A percentile compares a stretch with the other conserved stretches of the same genome.
Evolutionary conservation across 2,329 filamentous ascomycete species (phyloP).

Genomic region (Graphium sp.): DNA sequence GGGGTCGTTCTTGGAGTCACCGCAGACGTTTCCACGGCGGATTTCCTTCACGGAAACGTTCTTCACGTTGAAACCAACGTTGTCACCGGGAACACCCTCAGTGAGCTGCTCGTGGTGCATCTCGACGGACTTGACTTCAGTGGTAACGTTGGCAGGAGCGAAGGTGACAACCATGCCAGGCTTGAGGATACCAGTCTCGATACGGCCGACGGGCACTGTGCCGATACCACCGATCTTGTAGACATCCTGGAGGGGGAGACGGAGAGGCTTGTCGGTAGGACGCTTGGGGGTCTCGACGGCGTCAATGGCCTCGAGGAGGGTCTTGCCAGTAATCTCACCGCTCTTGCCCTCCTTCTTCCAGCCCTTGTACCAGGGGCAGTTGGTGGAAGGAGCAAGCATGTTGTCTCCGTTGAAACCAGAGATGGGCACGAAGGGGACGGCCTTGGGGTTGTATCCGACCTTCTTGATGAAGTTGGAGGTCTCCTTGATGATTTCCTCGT

Average conservation of each 20-base stretch:
- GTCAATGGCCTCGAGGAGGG: constrained; percentile 97
- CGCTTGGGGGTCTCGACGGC: constrained; percentile 82
- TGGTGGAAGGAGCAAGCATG: constrained; percentile 81
- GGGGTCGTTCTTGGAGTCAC: constrained; percentile 99
- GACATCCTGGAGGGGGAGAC: constrained; percentile 99
- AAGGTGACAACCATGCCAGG: constrained; percentile 92
- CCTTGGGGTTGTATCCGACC: constrained; percentile 99
- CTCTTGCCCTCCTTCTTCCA: constrained; percentile 90
- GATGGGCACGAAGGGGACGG: constrained; percentile 97
- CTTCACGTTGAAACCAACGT: constrained; percentile 99
- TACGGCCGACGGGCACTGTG: constrained; percentile 99
- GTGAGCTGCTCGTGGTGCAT: constrained; percentile 99
- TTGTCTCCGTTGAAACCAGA: constrained; percentile 99
- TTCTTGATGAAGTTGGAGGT: constrained; percentile 99
- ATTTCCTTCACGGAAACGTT: constrained; percentile 99
- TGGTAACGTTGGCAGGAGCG: constrained; percentile 96
- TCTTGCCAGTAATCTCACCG: constrained; percentile 81
- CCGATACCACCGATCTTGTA: constrained; percentile 99
- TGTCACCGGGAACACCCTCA: constrained; percentile 96
- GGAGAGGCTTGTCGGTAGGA: constrained; percentile 97
- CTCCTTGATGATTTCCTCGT: constrained; percentile 99
- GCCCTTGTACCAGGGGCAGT: constrained; percentile 99
- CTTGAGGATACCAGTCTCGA: constrained; percentile 97
- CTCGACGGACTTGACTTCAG: constrained; percentile 99
- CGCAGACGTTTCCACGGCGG: constrained; percentile 98